A percentile compares a stretch with the other conserved stretches of the same genome.
Conservation (phyloP, 164 flowering plant genomes). For the Magnolia officinalis region DNA sequence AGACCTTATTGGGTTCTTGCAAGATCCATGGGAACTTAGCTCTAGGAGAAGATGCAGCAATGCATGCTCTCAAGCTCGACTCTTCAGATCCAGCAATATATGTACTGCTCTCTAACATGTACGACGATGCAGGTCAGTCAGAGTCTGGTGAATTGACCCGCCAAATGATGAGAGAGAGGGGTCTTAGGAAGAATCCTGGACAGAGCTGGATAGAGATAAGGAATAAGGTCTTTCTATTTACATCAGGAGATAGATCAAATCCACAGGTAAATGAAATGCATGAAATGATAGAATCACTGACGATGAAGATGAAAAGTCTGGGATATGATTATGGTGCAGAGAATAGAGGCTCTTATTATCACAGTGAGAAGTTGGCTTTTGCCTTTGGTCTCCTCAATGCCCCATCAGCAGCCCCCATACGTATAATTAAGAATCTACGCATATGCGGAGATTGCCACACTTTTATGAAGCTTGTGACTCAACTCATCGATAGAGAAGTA, state of each 20-base stretch:
- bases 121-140: constrained; percentile 34
- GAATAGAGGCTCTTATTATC: constrained; percentile 22
- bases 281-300: constrained; percentile 27
- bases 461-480: constrained; percentile 29
- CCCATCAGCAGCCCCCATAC: constrained; percentile 34
- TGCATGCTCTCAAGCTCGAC: constrained; percentile 38
- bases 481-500: constrained; percentile 29
- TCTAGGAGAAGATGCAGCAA: constrained; percentile 56
- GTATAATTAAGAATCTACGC: constrained; percentile 38
- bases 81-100: constrained; percentile 50
- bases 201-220: constrained; percentile 45
- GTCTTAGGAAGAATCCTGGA: constrained; percentile 39
- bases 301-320: constrained; percentile 13
- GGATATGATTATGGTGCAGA: constrained; percentile 19
- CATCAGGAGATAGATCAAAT: constrained; percentile 33
- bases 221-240: constrained; percentile 33
- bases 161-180: constrained; percentile 36
- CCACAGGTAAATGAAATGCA: constrained; percentile 33
- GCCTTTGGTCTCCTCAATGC: constrained; percentile 43
- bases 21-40: constrained; percentile 38
- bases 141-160: constrained; percentile 34
- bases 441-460: constrained; percentile 48
- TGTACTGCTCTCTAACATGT: constrained; percentile 49
- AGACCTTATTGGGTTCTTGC: constrained; percentile 49
- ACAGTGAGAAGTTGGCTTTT: constrained; percentile 52